phyloP scores from a whole-genome alignment of 2,329 filamentous ascomycete species.

The Clonostachys solani region DNA sequence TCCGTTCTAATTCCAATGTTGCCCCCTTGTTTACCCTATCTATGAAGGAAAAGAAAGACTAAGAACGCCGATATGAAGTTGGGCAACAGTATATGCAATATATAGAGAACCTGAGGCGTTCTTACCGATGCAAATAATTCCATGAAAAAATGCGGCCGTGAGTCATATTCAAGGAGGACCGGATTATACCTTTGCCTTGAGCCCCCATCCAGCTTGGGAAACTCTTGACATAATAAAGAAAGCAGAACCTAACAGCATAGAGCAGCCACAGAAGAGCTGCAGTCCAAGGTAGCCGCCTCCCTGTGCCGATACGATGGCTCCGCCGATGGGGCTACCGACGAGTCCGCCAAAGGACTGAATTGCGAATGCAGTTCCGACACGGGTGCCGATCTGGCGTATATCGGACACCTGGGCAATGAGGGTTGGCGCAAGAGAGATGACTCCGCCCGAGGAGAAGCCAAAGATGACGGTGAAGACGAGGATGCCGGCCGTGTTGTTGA shows the following conservation, averaged over 20 bases:
- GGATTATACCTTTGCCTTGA: no score
- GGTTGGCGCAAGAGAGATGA: conserved; percentile 58
- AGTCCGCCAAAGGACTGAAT: conserved; percentile 60
- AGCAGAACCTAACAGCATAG: conserved; percentile 25
- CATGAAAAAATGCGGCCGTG: no score
- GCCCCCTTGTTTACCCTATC: no score
- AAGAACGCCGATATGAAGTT: no score
- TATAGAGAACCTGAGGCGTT: no score
- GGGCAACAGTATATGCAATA: no score
- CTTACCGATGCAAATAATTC: no score
- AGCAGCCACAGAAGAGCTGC: conserved; percentile 61
- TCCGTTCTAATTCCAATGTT: no score
- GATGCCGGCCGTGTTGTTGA: conserved; percentile 47
- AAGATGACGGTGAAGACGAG: conserved; percentile 65
- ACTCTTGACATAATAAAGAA: conserved; percentile 23
- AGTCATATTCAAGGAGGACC: no score
- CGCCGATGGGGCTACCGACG: conserved; percentile 64
- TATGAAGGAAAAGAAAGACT: no score
- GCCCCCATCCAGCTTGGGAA: conserved; percentile 23
- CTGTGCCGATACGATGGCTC: conserved; percentile 50
- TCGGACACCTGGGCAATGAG: conserved; percentile 69
- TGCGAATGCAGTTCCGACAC: conserved; percentile 61
- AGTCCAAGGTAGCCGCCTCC: conserved; percentile 52
- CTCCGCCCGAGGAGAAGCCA: conserved; percentile 65
- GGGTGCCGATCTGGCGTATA: conserved; percentile 63